Base-by-base conservation (phyloP, 345 rosid genomes). In the Draba incana region DNA sequence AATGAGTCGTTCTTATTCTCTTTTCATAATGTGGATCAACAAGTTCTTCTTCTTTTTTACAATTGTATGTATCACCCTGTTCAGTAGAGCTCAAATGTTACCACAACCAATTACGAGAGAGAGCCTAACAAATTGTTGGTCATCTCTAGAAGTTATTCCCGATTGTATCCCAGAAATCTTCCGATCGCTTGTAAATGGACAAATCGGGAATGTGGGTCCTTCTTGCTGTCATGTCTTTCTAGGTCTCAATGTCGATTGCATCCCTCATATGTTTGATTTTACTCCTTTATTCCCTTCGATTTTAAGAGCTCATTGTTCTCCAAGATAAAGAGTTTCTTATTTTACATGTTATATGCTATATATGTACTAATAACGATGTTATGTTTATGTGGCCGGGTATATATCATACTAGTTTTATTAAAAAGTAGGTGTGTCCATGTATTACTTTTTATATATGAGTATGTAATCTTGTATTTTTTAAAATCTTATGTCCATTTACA, bases 151-250 rank as follows among this genome's bases (percentile, higher is more conserved):
- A 64, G 43, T 6, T 1, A 51, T 73, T 5, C 77, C 66, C 3
- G 71, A 73, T 23, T 73, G 77, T 50, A 6, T 72, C 3, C 66
- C 60, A 0, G 71, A 57, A 9, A 57, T 58, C 4, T 51, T 73
- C 31, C 30, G 66, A 13, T 73, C 61, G 8, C 30, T 65, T 42
- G 13, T 62, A 31, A 49, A 43, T 30, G 60, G 66, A 57, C 47
- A 65, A 14, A 42, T 57, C 24, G 55, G 66, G 2, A 39, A 5
- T 33, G 53, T 73, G 0, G 77, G 66, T 13, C 23, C 35, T 1
- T 65, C 71, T 73, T 73, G 77, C 7, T 73, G 77, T 39, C 53
- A 44, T 42, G 77, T 71, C 30, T 30, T 49, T 51, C 24, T 41
- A 28, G 53, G 66, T 41, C 59, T 73, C 11, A 25, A 28, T 65